Percentiles rank a stretch among this genome's conserved stretches.
Evolutionary conservation across 2,329 filamentous ascomycete species (phyloP).

Genomic region (Ophiosphaerella herpotricha): DNA sequence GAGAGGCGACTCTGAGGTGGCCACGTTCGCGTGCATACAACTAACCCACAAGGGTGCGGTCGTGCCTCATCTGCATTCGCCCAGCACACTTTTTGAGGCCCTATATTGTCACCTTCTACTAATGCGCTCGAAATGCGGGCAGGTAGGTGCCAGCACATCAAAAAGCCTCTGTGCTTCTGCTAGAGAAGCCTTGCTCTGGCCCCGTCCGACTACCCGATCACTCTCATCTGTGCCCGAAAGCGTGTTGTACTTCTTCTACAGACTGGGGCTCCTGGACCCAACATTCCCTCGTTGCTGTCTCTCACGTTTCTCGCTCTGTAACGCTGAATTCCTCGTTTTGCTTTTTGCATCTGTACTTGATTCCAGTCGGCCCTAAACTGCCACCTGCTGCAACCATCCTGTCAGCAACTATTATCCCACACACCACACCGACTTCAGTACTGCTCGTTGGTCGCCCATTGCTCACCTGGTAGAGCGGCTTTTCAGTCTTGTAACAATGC

Average conservation of each 20-base stretch:
- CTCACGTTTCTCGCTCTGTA: slow-evolving; percentile 29
- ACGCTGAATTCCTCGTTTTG: slow-evolving; percentile 36
- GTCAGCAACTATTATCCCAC: slow-evolving; percentile 19
- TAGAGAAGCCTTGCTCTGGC: slow-evolving; percentile 36
- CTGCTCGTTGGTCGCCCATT: slow-evolving; percentile 28
- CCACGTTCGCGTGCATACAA: slow-evolving; percentile 46
- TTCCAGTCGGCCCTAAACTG: slow-evolving; percentile 13
- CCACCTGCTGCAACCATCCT: slow-evolving; percentile 14
- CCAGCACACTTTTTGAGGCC: slow-evolving; percentile 43
- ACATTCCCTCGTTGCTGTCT: slow-evolving; percentile 29
- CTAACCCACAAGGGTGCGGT: slow-evolving; percentile 44
- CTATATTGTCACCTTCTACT: slow-evolving; percentile 45
- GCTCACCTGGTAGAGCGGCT: slow-evolving; percentile 26
- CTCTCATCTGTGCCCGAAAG: slow-evolving; percentile 20
- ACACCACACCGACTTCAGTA: slow-evolving; percentile 17
- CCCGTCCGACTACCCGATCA: slow-evolving; percentile 26
- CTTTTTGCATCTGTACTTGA: slow-evolving; percentile 32
- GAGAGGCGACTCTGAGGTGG: slow-evolving; percentile 43
- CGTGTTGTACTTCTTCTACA: slow-evolving; percentile 41
- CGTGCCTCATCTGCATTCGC: slow-evolving; percentile 46
- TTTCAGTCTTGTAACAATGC: slow-evolving; percentile 35
- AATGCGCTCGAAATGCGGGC: slow-evolving; percentile 45
- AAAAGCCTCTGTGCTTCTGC: slow-evolving; percentile 34
- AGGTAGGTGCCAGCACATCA: slow-evolving; percentile 48
- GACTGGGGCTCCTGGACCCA: slow-evolving; percentile 35